Conservation (phyloP, 176 grass and related monocot genomes). For the Lolium multiflorum region DNA sequence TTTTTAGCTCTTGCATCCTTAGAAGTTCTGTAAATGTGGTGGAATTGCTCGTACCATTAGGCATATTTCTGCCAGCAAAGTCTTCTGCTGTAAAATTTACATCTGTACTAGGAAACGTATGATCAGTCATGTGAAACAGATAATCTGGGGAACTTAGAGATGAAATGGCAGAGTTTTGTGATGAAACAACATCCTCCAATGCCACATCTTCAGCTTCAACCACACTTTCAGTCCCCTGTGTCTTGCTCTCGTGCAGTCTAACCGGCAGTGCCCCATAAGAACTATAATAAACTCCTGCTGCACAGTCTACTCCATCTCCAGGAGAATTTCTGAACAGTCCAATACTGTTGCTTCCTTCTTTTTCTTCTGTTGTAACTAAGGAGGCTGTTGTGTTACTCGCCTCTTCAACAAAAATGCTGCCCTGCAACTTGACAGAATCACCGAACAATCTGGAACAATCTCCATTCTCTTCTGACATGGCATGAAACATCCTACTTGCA, state of each 20-base stretch:
- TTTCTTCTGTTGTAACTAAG: slow-evolving; percentile 59
- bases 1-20: slow-evolving; percentile 51
- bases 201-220: slow-evolving; percentile 53
- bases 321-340: slow-evolving; percentile 54
- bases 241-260: slow-evolving; percentile 51
- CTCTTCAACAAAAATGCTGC: slow-evolving; percentile 59
- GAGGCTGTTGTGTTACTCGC: slow-evolving; percentile 31
- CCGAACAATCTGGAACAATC: slow-evolving; percentile 43
- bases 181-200: slow-evolving; percentile 65
- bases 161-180: slow-evolving; percentile 67
- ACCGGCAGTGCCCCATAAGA: slow-evolving; percentile 31
- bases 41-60: slow-evolving; percentile 25
- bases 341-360: slow-evolving; percentile 54
- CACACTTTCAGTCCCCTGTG: slow-evolving; percentile 15
- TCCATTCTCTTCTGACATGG: slow-evolving; percentile 42
- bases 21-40: slow-evolving; percentile 65
- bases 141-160: slow-evolving; percentile 64
- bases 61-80: slow-evolving; percentile 34
- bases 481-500: neutral
- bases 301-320: slow-evolving; percentile 35
- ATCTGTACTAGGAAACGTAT: slow-evolving; percentile 32
- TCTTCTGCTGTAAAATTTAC: slow-evolving; percentile 45
- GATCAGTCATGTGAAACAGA: slow-evolving; percentile 40
- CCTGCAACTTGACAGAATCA: slow-evolving; percentile 47
- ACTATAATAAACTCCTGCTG: slow-evolving; percentile 46